These are phyloP conservation scores for Pseudotsuga menziesii DNA, from an alignment of 75 land plant species.

Conservation along the genomic window DNA sequence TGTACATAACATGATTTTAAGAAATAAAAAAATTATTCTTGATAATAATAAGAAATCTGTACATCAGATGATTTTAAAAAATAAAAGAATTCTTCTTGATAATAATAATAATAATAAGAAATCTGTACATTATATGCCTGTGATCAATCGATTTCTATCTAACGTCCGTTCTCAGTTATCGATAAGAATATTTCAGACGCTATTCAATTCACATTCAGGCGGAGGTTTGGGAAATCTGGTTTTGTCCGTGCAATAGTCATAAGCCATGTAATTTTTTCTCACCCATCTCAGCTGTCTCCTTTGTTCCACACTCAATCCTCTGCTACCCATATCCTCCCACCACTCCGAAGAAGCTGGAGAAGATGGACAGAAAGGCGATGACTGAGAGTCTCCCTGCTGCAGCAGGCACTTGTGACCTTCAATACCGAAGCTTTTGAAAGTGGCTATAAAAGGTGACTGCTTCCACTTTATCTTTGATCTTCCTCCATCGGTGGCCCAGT, in stretches of 20 bases:
- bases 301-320: constrained; percentile 21
- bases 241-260: constrained; percentile 60
- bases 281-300: constrained; percentile 22
- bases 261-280: constrained; percentile 34
- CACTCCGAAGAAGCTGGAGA: constrained; percentile 21
- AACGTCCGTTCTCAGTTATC: too few relatives aligned
- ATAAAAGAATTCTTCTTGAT: too few relatives aligned
- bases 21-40: too few relatives aligned
- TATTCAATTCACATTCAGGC: constrained; percentile 14
- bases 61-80: too few relatives aligned
- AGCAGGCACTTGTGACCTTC: constrained; percentile 12
- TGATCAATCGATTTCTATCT: too few relatives aligned
- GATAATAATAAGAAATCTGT: too few relatives aligned
- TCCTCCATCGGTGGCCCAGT: constrained; percentile 69
- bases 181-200: too few relatives aligned
- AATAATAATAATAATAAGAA: too few relatives aligned
- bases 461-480: constrained; percentile 42
- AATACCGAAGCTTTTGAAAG: constrained; percentile 26
- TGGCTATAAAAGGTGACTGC: constrained; percentile 45
- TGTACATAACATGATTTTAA: too few relatives aligned
- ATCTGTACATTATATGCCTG: too few relatives aligned
- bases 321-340: constrained; percentile 40
- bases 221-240: constrained; percentile 24
- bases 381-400: too few relatives aligned
- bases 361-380: constrained; percentile 10